These are phyloP conservation scores for Artemisia tridentata DNA, from an alignment of 129 eudicot genomes.

Conservation along the genomic window DNA sequence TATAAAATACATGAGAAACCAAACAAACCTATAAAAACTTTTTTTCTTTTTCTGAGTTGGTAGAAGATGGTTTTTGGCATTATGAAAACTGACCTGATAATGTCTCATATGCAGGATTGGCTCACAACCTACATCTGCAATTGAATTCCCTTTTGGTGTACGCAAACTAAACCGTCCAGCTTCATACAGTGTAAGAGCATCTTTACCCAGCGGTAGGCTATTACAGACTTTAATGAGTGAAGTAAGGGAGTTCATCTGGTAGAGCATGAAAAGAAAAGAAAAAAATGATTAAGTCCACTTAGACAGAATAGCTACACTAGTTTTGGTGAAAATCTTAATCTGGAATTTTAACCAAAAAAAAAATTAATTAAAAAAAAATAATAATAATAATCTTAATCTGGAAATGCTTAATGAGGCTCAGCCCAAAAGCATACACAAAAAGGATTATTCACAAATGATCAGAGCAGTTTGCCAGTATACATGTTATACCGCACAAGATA, in stretches of 20 bases:
- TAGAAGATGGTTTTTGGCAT: not conserved
- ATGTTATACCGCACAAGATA: not conserved
- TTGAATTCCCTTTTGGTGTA: constrained; percentile 69
- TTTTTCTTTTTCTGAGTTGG: not conserved
- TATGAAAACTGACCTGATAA: constrained; percentile 63
- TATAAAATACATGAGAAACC: not conserved
- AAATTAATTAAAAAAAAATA: too few relatives aligned
- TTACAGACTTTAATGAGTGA: constrained; percentile 76
- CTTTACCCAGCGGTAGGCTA: constrained; percentile 52
- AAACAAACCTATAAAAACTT: not conserved
- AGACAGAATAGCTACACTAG: not conserved
- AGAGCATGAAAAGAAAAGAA: constrained; percentile 5
- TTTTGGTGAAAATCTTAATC: not conserved
- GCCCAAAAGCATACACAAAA: not conserved
- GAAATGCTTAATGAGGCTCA: not conserved
- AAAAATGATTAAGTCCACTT: constrained; percentile 1
- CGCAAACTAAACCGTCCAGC: constrained; percentile 72
- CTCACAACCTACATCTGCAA: constrained; percentile 97
- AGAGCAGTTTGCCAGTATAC: not conserved
- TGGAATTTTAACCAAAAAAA: too few relatives aligned
- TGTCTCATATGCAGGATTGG: constrained; percentile 95
- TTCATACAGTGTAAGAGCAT: constrained; percentile 54
- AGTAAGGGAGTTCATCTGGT: constrained; percentile 88
- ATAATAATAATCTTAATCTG: not conserved
- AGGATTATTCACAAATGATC: not conserved